These are phyloP conservation scores for Penicillium paneum DNA, from an alignment of 2,329 filamentous ascomycete species.

Conservation along the genomic window DNA sequence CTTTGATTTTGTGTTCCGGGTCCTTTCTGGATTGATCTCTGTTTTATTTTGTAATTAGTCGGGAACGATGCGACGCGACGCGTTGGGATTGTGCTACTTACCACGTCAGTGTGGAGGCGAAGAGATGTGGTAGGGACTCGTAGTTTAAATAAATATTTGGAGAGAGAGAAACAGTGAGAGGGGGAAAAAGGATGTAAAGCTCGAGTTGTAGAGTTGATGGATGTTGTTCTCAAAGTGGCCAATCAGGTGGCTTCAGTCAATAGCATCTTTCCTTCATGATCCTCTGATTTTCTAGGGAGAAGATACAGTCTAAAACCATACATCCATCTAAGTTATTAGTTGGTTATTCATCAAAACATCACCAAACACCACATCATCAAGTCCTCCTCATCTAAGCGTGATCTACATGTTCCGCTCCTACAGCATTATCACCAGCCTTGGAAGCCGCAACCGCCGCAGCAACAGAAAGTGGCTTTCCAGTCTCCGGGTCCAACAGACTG, in stretches of 20 bases:
- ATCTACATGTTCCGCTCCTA: conserved; percentile 20
- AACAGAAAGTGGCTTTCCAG: conserved; percentile 21
- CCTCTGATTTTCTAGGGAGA: not conserved
- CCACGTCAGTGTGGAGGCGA: not conserved
- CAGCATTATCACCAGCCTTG: conserved; percentile 4
- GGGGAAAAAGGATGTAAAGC: conserved; percentile 32
- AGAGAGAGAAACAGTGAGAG: not conserved
- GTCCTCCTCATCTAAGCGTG: conserved; percentile 1
- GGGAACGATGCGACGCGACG: conserved; percentile 10
- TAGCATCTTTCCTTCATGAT: not conserved
- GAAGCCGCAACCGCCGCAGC: conserved; percentile 1
- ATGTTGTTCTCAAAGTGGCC: conserved; percentile 33
- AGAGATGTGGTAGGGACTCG: not conserved
- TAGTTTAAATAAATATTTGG: not conserved
- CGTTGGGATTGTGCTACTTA: conserved; percentile 8
- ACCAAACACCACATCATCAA: not conserved
- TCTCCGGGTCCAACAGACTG: conserved; percentile 34
- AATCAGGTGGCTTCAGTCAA: conserved; percentile 14
- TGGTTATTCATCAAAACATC: not conserved
- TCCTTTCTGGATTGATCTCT: too few relatives aligned
- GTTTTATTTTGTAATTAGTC: not conserved
- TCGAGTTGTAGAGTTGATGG: conserved; percentile 48
- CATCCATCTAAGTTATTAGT: not conserved
- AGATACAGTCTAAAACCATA: not conserved
- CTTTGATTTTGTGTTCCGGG: too few relatives aligned